Conservation (phyloP, 2,329 filamentous ascomycete species). For the Macrophomina tecta region DNA sequence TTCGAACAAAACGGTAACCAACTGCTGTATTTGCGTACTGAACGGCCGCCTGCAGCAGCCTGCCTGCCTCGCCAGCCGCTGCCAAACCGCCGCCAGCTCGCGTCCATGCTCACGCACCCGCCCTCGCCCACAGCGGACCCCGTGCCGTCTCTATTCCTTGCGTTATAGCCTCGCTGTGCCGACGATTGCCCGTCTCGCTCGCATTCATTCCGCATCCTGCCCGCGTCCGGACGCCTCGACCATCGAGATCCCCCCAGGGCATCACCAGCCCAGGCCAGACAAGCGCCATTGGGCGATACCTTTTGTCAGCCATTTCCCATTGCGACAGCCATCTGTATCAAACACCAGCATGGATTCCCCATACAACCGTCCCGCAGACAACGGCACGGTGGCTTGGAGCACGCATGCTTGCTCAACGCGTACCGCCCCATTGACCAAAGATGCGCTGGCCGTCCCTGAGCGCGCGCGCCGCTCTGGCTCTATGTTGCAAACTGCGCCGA, state of each 20-base stretch:
- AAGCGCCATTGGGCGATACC: conserved; percentile 8
- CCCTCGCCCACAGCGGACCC: background rate
- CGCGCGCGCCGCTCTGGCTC: background rate
- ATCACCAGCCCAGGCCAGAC: background rate
- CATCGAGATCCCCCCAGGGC: conserved; percentile 4
- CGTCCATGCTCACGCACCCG: no score
- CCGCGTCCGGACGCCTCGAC: no score
- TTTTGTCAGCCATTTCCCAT: conserved; percentile 10
- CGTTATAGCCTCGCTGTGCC: conserved; percentile 12
- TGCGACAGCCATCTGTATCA: conserved; percentile 19
- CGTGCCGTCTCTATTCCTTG: conserved; percentile 23
- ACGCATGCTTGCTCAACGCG: background rate
- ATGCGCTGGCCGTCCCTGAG: conserved; percentile 5
- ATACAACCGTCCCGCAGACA: conserved; percentile 20
- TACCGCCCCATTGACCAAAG: conserved; percentile 1
- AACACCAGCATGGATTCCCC: conserved; percentile 27
- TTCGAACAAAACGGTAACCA: conserved; percentile 13
- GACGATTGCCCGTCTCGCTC: conserved; percentile 15
- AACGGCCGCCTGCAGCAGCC: conserved; percentile 20
- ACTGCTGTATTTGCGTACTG: conserved; percentile 19
- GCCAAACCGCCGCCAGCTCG: background rate
- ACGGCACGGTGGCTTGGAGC: conserved; percentile 16
- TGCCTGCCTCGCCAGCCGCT: background rate
- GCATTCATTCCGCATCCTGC: background rate
- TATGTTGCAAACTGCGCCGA: conserved; percentile 6